Base-by-base conservation (phyloP, 1,284 basidiomycete genomes). In the Farysia itapuensis region DNA sequence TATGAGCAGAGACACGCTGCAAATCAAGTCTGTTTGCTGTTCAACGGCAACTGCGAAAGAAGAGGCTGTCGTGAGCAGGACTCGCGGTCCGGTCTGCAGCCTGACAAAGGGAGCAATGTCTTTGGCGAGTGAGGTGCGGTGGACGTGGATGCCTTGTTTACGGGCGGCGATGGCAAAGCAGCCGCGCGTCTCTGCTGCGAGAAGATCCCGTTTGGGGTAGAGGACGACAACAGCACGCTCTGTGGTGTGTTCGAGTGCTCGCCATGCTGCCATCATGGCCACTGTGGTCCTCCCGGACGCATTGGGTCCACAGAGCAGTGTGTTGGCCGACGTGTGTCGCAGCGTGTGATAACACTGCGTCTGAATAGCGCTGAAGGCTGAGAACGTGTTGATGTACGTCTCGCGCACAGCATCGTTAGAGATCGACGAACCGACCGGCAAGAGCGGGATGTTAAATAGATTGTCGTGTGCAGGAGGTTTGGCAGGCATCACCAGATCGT, bases 321-420 rank as follows among this genome's bases (percentile, higher is more conserved):
- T 77, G 72, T 93, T 89, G 32, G 82, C 78, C 34, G 81, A 79
- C 1, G 88, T 88, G 67, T 87, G 85, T 41, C 86, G 80, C 15
- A 90, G 67, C 35, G 85, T 85, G 88, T 95, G 97, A 77, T 89
- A 89, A 3, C 83, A 81, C 68, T 97, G 95, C 1, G 89, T 90
- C 75, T 98, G 94, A 4, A 97, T 84, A 1, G 86, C 84, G 70
- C 94, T 96, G 74, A 95, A 82, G 29, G 83, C 82, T 22, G 79
- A 79, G 26, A 81, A 67, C 33, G 79, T 81, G 14, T 35, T 36
- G 7, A 24, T 52, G 34, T 57, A 67, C 14, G 80, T 76, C 60
- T 59, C 50, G 23, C 36, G 34, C 8, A 59, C 40, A 12, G 63
- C 36, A 26, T 51, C 52, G 26, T 57, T 46, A 7, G 39, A 28